Evolutionary conservation across 352 stramenopile species (phyloP), one percentile per base, ranked within the genome.

Genomic region (Globisporangium cylindrosporum): DNA sequence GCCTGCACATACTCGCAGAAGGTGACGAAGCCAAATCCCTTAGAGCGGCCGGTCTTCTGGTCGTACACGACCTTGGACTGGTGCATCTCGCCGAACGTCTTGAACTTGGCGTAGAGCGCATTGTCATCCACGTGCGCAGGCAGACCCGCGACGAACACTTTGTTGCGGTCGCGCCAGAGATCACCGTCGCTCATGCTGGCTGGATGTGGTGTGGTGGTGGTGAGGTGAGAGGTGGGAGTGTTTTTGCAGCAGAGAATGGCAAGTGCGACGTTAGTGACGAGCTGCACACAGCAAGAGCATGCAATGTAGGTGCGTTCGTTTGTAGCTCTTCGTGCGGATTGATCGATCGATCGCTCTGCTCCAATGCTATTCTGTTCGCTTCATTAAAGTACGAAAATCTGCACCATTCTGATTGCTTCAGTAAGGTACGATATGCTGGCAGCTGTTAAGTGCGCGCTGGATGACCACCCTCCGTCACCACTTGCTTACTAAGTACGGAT

Each of bases 111-210:
- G 66, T 83, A 86, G 48, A 95, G 73, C 62, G 81, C 81, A 59
- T 81, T 69, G 53, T 95, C 88, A 66, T 93, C 84, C 41, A 74
- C 84, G 41, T 87, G 65, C 24, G 73, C 32, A 8, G 88, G 88
- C 36, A 95, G 70, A 1, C 88, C 88, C 12, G 85, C 88, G 53
- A 95, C 86, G 70, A 95, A 93, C 59, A 95, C 82, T 77, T 95
- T 95, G 76, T 93, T 95, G 72, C 88, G 88, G 73, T 95, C 88
- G 59, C 88, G 88, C 88, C 88, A 95, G 32, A 95, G 75, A 64
- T 94, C 75, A 8, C 69, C 73, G 70, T 90, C 82, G 10, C 71
- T 73, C 83, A 90, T 91, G 4, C n/a, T 69, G 32, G 7, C 10
- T 59, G 15, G 6, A 36, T 10, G 9, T 59, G 15, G 6, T 10